Conservation (phyloP, 2,329 filamentous ascomycete species). For the Sarocladiaceae sp. region DNA sequence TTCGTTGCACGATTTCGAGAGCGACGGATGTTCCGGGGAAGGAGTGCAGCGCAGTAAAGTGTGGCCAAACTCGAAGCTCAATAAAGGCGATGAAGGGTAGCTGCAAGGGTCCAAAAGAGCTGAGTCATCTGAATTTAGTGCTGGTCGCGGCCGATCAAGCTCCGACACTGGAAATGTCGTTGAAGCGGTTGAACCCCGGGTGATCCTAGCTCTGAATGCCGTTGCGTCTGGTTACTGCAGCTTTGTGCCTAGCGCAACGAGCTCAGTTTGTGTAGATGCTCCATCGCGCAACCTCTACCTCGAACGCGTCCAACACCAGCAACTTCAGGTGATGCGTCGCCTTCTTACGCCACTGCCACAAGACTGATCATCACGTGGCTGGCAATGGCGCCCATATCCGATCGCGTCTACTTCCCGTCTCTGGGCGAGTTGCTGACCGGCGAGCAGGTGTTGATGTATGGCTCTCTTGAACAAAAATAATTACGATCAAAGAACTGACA, state of each 20-base stretch:
- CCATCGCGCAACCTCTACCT: constrained; percentile 9
- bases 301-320: constrained; percentile 19
- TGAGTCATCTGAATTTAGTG: neutral
- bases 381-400: constrained; percentile 68
- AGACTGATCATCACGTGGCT: constrained; percentile 40
- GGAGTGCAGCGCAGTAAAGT: neutral
- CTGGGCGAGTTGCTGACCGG: constrained; percentile 81
- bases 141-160: constrained; percentile 1
- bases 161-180: neutral
- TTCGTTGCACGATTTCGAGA: neutral
- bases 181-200: constrained; percentile 12
- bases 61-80: constrained; percentile 1
- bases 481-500: constrained; percentile 17
- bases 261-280: constrained; percentile 6
- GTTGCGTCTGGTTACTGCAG: neutral
- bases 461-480: neutral
- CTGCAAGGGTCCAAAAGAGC: neutral
- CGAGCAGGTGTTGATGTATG: constrained; percentile 75
- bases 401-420: constrained; percentile 74
- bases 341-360: constrained; percentile 26
- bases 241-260: neutral
- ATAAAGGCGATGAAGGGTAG: neutral
- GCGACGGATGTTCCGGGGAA: neutral
- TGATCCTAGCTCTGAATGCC: constrained; percentile 7
- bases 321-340: constrained; percentile 33